Evolutionary conservation across 2,329 filamentous ascomycete genomes (phyloP), one percentile per base, ranked within the genome.

Genomic region (Aureobasidium zeae): DNA sequence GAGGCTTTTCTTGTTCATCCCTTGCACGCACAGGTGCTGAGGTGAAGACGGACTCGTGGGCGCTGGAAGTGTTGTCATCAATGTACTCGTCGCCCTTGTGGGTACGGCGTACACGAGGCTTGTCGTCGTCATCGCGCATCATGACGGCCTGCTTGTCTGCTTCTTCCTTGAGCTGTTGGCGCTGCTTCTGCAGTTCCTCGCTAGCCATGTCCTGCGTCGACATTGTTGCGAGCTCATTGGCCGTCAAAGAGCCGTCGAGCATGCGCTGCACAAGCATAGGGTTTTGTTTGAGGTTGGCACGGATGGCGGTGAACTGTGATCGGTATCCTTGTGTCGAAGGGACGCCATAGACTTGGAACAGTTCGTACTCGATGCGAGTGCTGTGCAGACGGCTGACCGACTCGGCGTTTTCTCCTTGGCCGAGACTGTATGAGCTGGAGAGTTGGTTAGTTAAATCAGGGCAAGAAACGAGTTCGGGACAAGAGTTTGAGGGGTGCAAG

Each of bases 1-100:
- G 29, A 21, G 39, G 29, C 29, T 43, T 43, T 2, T 43, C 39
- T n/a, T 29, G 16, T 53, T 57, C 65, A 52, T 45, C 60, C 43
- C 65, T 56, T 55, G 64, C 65, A 49, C 66, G 64, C 17, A 66
- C 58, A 11, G 67, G 66, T 17, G 63, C 63, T 11, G 64, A 61
- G n/a, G 65, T 67, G 46, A 69, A 69, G 24, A 69, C 62, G 5
- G 68, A 66, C 20, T 47, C 51, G 31, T 47, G 62, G 24, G 64
- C 57, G 47, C 58, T 57, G 49, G 71, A 63, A 37, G 65, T 71
- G 24, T 93, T 86, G 33, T 83, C 79, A 49, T 89, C 87, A 12
- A 96, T 74, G 12, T 94, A 63, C 59, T 96, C 91, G 47, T 95
- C 88, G 10, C 91, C 91, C 63, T 96, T 96, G 67, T 96, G 89